phyloP scores from a whole-genome alignment of 208 protist species.

The Leishmania major region DNA sequence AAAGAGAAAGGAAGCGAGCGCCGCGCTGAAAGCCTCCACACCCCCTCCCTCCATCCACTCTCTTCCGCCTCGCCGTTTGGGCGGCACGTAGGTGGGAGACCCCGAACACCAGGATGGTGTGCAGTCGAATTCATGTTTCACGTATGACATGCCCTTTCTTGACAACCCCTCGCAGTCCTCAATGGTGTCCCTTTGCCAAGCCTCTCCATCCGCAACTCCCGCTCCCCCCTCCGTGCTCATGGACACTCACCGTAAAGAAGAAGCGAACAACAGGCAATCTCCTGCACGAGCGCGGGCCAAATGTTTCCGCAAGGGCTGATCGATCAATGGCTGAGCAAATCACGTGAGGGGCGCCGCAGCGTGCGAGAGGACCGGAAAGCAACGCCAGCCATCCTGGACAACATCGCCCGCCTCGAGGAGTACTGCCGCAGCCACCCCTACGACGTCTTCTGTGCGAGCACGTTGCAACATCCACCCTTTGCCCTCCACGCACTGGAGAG shows the following conservation, averaged over 20 bases:
- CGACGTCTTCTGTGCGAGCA: slow-evolving; percentile 54
- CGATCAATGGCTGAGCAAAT: slow-evolving; percentile 75
- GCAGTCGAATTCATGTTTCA: not conserved
- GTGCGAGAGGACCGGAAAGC: slow-evolving; percentile 56
- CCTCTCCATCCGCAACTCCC: not conserved
- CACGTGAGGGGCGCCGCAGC: slow-evolving; percentile 48
- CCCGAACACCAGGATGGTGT: not conserved
- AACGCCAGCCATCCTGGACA: slow-evolving; percentile 44
- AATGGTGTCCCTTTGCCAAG: not conserved
- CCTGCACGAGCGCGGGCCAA: not conserved
- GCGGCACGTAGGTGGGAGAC: not conserved
- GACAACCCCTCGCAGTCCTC: not conserved
- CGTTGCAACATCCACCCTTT: slow-evolving; percentile 37
- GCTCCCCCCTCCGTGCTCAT: not conserved
- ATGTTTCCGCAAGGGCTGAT: slow-evolving; percentile 40
- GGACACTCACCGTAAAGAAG: not conserved
- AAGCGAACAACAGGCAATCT: not conserved
- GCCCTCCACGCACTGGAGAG: slow-evolving; percentile 29
- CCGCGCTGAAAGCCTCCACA: not conserved
- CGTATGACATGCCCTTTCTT: not conserved
- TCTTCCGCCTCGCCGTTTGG: not conserved
- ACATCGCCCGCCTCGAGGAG: slow-evolving; percentile 54
- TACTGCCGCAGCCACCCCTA: slow-evolving; percentile 67
- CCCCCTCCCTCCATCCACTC: not conserved
- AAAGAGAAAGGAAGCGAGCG: not conserved